These are phyloP conservation scores for Aristolochia contorta DNA, from an alignment of 164 flowering plant species.

Conservation along the genomic window DNA sequence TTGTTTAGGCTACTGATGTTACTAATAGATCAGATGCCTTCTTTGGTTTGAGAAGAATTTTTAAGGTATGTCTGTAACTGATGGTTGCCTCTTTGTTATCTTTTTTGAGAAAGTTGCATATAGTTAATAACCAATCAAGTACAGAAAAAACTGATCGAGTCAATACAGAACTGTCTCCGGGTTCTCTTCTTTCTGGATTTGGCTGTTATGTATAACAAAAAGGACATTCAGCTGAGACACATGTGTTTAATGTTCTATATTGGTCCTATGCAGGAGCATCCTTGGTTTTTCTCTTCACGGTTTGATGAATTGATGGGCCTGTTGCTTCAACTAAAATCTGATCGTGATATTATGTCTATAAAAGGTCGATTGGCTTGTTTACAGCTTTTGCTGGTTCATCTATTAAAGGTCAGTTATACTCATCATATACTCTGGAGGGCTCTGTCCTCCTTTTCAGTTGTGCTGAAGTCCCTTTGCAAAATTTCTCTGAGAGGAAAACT, in stretches of 20 bases:
- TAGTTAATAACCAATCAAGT: too few relatives aligned
- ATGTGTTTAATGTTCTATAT: neutral
- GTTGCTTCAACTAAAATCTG: slow-evolving; percentile 40
- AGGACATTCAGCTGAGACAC: neutral
- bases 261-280: slow-evolving; percentile 50
- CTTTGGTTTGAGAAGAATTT: slow-evolving; percentile 45
- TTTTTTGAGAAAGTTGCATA: too few relatives aligned
- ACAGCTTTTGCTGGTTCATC: slow-evolving; percentile 45
- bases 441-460: too few relatives aligned
- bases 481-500: too few relatives aligned
- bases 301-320: slow-evolving; percentile 51
- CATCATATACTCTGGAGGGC: neutral
- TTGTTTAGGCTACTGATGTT: slow-evolving; percentile 33
- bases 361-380: slow-evolving; percentile 57
- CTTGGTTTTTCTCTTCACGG: slow-evolving; percentile 56
- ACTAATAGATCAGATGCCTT: slow-evolving; percentile 41
- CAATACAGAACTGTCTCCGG: neutral
- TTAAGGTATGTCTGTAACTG: slow-evolving; percentile 44
- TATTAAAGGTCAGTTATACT: slow-evolving; percentile 39
- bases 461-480: too few relatives aligned
- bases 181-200: too few relatives aligned
- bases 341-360: slow-evolving; percentile 28
- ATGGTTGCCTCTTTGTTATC: neutral
- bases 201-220: too few relatives aligned
- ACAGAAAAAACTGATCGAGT: neutral